Conservation (phyloP, 2,329 filamentous ascomycete genomes). For the Pleurostoma richardsiae region DNA sequence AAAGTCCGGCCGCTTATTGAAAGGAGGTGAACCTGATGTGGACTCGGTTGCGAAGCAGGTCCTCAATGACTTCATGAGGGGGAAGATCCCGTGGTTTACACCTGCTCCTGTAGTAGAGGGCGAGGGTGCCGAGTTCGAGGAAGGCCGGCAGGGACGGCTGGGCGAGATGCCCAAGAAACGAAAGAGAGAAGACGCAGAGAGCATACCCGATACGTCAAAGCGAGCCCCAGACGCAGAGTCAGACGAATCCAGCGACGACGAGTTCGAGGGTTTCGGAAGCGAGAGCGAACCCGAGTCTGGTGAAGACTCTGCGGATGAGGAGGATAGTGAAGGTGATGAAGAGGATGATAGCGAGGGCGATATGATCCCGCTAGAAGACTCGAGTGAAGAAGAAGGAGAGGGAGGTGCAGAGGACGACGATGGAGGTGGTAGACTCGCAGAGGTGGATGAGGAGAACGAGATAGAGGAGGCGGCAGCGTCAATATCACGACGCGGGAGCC, state of each 20-base stretch:
- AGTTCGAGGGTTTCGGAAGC: constrained; percentile 44
- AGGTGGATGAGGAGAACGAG: constrained; percentile 28
- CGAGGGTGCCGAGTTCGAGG: constrained; percentile 44
- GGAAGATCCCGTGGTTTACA: constrained; percentile 95
- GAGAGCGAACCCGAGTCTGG: constrained; percentile 28
- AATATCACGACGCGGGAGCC: too few species aligned
- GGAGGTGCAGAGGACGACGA: constrained; percentile 31
- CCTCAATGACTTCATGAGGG: constrained; percentile 90
- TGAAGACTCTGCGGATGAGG: constrained; percentile 9
- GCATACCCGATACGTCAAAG: background rate
- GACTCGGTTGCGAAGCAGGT: constrained; percentile 97
- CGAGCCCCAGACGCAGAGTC: constrained; percentile 10
- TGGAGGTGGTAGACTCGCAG: constrained; percentile 29
- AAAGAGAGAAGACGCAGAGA: constrained; percentile 51
- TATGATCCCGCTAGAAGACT: constrained; percentile 23
- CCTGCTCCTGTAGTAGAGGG: constrained; percentile 61
- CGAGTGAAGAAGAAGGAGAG: constrained; percentile 26
- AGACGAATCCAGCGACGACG: constrained; percentile 24
- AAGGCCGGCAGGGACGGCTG: constrained; percentile 70
- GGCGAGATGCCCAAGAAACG: constrained; percentile 88
- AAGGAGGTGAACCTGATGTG: constrained; percentile 90
- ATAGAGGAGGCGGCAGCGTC: constrained; percentile 14
- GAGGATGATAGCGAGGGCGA: constrained; percentile 25
- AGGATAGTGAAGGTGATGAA: constrained; percentile 18
- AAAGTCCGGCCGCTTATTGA: constrained; percentile 80